Base-by-base conservation (phyloP, 2,329 filamentous ascomycete species). In the Pseudopithomyces chartarum region DNA sequence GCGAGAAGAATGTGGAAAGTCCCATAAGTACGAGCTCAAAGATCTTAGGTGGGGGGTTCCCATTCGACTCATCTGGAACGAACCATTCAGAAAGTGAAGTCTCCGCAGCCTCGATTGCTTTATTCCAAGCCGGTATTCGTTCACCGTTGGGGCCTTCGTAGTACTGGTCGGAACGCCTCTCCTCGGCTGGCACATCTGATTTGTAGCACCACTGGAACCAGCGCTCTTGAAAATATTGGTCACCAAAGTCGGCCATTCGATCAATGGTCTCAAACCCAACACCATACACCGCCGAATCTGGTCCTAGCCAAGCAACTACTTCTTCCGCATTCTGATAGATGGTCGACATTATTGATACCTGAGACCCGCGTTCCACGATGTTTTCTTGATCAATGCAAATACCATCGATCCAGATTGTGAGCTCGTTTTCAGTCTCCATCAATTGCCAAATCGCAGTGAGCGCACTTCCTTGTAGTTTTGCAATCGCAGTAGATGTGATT, bases 331-430 rank as follows among this genome's bases (percentile, higher is more conserved):
- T n/a, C 10, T 33, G 20, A 32, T 60, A 60, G 13, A 61, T 56
- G 2, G 23, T 15, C 7, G 29, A n/a, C 58, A 61, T 61, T 29
- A 54, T 46, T 1, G 44, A 15, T 2, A 61, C 55, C 43, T 61
- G 58, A 12, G 51, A 44, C 2, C 38, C 45, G 33, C 64, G 39
- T 42, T 66, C 68, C 1, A 45, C 10, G 0, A 40, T 22, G 38
- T 65, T 43, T n/a, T 17, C 45, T 54, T 65, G 68, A 48, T 64
- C 67, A 15, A 60, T 60, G 32, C 59, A 61, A 1, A 59, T 19
- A 2, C 49, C 42, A 34, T 61, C 59, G n/a, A 61, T 48, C 54
- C 53, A 61, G 8, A 61, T 38, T 2, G 44, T 47, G 10, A 47
- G 44, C 15, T 20, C n/a, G 2, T 34, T n/a, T 17, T 50, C 47